Conservation (phyloP, 2,329 filamentous ascomycete species). For the Conoideocrella luteorostrata region DNA sequence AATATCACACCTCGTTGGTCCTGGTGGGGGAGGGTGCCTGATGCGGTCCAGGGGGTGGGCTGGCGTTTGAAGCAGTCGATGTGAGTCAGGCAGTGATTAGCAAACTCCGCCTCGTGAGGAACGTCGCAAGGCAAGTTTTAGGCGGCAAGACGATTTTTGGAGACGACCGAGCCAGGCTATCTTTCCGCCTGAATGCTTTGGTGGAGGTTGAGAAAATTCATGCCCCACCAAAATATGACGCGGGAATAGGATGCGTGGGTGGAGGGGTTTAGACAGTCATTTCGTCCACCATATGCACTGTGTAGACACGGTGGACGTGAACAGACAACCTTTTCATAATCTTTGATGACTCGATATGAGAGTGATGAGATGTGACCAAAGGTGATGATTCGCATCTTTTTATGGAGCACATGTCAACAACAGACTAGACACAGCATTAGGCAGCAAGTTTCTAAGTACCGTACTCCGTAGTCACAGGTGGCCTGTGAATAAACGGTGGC, state of each 20-base stretch:
- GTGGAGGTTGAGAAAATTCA: conserved; percentile 32
- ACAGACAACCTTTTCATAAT: too few relatives aligned
- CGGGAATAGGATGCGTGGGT: conserved; percentile 15
- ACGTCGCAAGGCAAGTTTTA: conserved; percentile 1
- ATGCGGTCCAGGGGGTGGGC: not conserved
- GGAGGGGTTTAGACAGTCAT: conserved; percentile 19
- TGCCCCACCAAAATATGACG: conserved; percentile 34
- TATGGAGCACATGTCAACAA: too few relatives aligned
- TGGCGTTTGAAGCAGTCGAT: not conserved
- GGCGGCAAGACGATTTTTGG: conserved; percentile 4
- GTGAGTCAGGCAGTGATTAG: not conserved
- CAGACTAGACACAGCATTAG: too few relatives aligned
- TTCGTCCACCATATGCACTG: not conserved
- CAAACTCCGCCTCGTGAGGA: not conserved
- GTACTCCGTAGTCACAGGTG: too few relatives aligned
- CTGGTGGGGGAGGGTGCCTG: not conserved
- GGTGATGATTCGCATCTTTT: too few relatives aligned
- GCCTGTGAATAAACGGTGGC: too few relatives aligned
- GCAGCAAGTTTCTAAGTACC: too few relatives aligned
- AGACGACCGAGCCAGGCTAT: conserved; percentile 2
- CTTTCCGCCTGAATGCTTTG: conserved; percentile 12
- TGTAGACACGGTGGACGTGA: conserved; percentile 1
- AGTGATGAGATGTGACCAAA: too few relatives aligned
- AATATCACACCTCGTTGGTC: conserved; percentile 4
- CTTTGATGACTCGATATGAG: too few relatives aligned